Percentiles rank a stretch among this genome's conserved stretches.
Evolutionary conservation across 163 green algal genomes (phyloP).

Genomic region (Trebouxiophyceae sp.): DNA sequence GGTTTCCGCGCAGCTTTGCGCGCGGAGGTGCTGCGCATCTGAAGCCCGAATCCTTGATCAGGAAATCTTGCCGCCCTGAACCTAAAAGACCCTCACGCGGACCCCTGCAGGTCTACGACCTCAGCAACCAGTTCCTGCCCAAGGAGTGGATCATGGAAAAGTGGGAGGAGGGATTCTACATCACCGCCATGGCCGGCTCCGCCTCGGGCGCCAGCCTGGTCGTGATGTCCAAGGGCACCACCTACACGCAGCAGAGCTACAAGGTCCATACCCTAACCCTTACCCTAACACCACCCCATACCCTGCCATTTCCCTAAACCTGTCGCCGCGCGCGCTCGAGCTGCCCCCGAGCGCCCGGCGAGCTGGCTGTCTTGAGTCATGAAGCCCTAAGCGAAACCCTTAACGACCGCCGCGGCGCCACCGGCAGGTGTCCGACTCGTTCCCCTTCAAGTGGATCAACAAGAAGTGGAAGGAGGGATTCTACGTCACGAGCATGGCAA

Average conservation of each 20-base stretch:
- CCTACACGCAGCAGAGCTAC: conserved; percentile 98
- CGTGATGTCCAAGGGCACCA: conserved; percentile 97
- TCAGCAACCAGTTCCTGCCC: conserved; percentile 91
- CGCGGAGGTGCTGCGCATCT: too few relatives aligned
- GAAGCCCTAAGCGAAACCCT: background rate
- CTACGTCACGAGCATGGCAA: conserved; percentile 97
- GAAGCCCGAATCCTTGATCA: too few relatives aligned
- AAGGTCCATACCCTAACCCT: too few relatives aligned
- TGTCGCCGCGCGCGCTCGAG: too few relatives aligned
- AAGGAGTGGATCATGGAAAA: conserved; percentile 99
- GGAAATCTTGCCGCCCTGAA: too few relatives aligned
- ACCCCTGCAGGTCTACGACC: conserved; percentile 69
- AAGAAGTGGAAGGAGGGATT: conserved; percentile 99
- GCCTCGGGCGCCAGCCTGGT: conserved; percentile 72
- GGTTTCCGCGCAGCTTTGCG: too few relatives aligned
- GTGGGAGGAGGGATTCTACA: conserved; percentile 99
- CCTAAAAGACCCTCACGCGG: too few relatives aligned
- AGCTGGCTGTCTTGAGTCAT: too few relatives aligned
- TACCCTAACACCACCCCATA: too few relatives aligned
- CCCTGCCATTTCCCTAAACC: too few relatives aligned
- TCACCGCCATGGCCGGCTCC: conserved; percentile 91
- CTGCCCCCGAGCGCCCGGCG: too few relatives aligned
- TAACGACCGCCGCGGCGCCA: too few relatives aligned
- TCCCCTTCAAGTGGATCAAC: conserved; percentile 99
- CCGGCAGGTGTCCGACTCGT: conserved; percentile 80